These are phyloP conservation scores for Setomelanomma holmii DNA, from an alignment of 2,329 filamentous ascomycete species.

Conservation along the genomic window DNA sequence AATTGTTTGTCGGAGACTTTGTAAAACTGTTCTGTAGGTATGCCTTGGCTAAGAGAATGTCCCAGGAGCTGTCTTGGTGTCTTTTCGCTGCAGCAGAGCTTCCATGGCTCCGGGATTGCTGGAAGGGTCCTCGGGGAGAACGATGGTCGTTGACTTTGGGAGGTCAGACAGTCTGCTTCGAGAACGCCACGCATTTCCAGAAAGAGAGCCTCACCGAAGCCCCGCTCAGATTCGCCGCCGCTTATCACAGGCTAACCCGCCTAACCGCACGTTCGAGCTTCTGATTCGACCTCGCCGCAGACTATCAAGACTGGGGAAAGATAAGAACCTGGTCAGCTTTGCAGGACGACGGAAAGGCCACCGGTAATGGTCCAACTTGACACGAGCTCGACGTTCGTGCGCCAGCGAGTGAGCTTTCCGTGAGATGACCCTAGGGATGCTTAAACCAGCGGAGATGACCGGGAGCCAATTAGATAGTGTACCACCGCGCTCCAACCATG, in stretches of 20 bases:
- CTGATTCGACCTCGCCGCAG: constrained; percentile 22
- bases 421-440: constrained; percentile 16
- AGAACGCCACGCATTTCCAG: constrained; percentile 39
- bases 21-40: background rate
- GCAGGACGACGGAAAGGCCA: constrained; percentile 29
- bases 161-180: constrained; percentile 29
- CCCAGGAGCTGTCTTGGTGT: background rate
- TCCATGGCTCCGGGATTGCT: constrained; percentile 8
- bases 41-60: no score
- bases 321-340: constrained; percentile 39
- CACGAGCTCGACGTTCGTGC: constrained; percentile 19
- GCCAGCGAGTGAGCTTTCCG: constrained; percentile 30
- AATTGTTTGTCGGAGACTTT: background rate
- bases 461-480: constrained; percentile 34
- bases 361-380: constrained; percentile 20
- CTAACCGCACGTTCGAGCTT: constrained; percentile 17
- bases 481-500: constrained; percentile 23
- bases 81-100: background rate
- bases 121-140: constrained; percentile 27
- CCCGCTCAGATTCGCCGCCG: constrained; percentile 44
- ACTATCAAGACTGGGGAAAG: constrained; percentile 36
- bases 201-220: constrained; percentile 43
- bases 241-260: constrained; percentile 38
- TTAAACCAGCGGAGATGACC: constrained; percentile 40
- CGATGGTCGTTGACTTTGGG: constrained; percentile 33